Evolutionary conservation across 2,329 filamentous ascomycete species (phyloP).

Genomic region (Cryphonectria japonica): DNA sequence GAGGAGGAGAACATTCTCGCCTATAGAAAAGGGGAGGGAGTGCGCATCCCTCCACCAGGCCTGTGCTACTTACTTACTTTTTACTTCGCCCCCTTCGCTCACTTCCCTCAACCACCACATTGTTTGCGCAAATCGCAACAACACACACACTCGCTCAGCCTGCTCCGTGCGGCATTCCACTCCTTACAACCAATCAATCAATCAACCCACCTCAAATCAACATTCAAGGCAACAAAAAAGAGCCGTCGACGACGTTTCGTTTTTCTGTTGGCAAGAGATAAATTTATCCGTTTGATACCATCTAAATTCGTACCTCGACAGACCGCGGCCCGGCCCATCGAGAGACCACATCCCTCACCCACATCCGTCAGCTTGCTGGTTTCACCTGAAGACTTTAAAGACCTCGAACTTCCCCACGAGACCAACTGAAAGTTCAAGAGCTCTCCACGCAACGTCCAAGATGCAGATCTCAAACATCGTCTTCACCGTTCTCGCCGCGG

Average conservation of each 20-base stretch:
- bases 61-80: constrained; percentile 5
- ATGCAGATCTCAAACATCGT: constrained; percentile 53
- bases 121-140: neutral
- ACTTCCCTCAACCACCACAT: neutral
- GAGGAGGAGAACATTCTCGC: neutral
- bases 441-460: constrained; percentile 36
- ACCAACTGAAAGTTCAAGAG: neutral
- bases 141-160: constrained; percentile 22
- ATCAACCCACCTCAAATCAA: neutral
- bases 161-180: constrained; percentile 28
- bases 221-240: neutral
- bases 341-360: neutral
- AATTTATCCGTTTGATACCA: constrained; percentile 2
- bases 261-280: neutral
- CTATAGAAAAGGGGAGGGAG: constrained; percentile 22
- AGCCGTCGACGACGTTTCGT: neutral
- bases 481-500: constrained; percentile 46
- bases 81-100: constrained; percentile 6
- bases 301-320: constrained; percentile 10
- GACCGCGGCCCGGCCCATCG: neutral
- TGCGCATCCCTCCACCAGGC: constrained; percentile 10
- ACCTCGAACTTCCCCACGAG: neutral
- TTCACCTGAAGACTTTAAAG: neutral
- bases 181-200: constrained; percentile 16
- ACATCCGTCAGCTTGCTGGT: constrained; percentile 3